Conservation (phyloP, 139 green algal species). For the Nannochloris sp. region DNA sequence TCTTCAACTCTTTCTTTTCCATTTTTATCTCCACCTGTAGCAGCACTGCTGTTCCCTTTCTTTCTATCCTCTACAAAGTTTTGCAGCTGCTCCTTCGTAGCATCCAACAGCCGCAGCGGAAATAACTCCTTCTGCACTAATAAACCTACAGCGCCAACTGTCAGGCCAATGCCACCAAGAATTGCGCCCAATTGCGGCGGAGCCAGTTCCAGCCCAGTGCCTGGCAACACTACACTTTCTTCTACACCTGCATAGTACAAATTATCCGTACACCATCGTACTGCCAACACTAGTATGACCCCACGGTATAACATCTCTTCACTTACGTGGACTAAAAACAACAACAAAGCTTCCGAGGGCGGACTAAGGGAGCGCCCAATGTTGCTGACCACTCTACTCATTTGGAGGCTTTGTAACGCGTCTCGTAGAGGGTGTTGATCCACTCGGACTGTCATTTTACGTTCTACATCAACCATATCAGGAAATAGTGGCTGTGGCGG, state of each 20-base stretch:
- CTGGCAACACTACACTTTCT: constrained; percentile 17
- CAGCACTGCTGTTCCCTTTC: background rate
- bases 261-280: constrained; percentile 34
- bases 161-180: constrained; percentile 14
- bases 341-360: constrained; percentile 28
- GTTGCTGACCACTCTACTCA: constrained; percentile 15
- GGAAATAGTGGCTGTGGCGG: background rate
- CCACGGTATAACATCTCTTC: constrained; percentile 59
- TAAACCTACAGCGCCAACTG: background rate
- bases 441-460: constrained; percentile 1
- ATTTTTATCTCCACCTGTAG: background rate
- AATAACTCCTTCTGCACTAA: background rate
- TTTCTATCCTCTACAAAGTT: background rate
- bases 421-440: constrained; percentile 19
- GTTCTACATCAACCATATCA: constrained; percentile 19
- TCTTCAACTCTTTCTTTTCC: background rate
- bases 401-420: constrained; percentile 14
- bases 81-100: background rate
- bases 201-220: background rate
- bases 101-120: background rate
- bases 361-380: constrained; percentile 9
- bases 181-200: constrained; percentile 17
- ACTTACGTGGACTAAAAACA: constrained; percentile 21
- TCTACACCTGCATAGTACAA: constrained; percentile 39
- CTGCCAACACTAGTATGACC: constrained; percentile 35